Percentiles rank a stretch among this genome's conserved stretches.
phyloP scores from a whole-genome alignment of 169 alveolate genomes.

The Plasmodium yoelii region DNA sequence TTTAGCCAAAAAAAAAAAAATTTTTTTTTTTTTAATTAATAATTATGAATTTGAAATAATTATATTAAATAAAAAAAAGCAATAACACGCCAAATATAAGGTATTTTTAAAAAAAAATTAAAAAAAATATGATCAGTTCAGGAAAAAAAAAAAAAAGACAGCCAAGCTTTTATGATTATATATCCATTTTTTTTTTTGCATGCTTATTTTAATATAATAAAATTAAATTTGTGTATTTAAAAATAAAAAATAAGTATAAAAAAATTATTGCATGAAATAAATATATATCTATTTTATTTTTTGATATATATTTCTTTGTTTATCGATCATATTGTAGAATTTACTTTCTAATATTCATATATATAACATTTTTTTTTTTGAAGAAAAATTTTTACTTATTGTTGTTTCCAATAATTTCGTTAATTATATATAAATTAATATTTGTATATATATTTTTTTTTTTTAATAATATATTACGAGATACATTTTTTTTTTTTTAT shows the following conservation, averaged over 20 bases:
- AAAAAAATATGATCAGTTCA: conserved; percentile 38
- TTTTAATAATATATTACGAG: conserved; percentile 4
- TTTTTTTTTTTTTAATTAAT: conserved; percentile 7
- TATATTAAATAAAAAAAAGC: neutral
- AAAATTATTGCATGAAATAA: too few species aligned
- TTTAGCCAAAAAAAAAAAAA: neutral
- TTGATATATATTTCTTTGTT: too few species aligned
- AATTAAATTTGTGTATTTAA: too few species aligned
- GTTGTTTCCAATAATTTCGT: conserved; percentile 11
- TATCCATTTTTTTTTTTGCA: too few species aligned
- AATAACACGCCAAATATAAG: conserved; percentile 10
- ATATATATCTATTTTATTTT: too few species aligned
- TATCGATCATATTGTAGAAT: too few species aligned
- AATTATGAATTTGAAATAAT: conserved; percentile 2
- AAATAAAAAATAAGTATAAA: too few species aligned
- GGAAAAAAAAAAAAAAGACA: conserved; percentile 40
- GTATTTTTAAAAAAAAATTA: neutral
- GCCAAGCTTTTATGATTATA: neutral
- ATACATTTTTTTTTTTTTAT: neutral
- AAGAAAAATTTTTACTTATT: neutral
- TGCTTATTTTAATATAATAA: too few species aligned
- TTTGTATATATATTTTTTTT: neutral
- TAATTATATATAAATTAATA: conserved; percentile 7
- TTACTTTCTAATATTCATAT: too few species aligned
- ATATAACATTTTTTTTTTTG: too few species aligned